phyloP scores from a whole-genome alignment of 345 rosid genomes.

The Linum lewisii region DNA sequence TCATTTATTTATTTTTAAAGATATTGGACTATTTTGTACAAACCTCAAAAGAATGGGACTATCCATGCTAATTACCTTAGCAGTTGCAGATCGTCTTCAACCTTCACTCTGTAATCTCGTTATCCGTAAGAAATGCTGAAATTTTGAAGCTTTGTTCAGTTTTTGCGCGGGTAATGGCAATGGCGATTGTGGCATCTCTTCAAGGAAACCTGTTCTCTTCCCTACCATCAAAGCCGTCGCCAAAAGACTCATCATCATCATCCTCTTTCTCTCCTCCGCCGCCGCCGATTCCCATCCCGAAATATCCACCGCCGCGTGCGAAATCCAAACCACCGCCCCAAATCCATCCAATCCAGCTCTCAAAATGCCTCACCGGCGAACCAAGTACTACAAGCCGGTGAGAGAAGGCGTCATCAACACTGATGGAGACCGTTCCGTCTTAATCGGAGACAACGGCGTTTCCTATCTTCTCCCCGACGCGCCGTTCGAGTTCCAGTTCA shows the following conservation, averaged over 20 bases:
- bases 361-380: conserved; percentile 48
- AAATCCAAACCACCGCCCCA: conserved; percentile 17
- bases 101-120: background rate
- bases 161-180: conserved; percentile 12
- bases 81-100: background rate
- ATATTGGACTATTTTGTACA: no score
- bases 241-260: conserved; percentile 17
- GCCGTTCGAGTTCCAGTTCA: conserved; percentile 88
- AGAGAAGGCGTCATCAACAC: conserved; percentile 46
- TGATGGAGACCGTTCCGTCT: conserved; percentile 66
- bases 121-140: background rate
- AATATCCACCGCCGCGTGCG: conserved; percentile 41
- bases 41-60: no score
- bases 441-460: conserved; percentile 68
- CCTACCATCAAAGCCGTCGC: conserved; percentile 49
- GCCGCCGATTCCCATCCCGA: conserved; percentile 69
- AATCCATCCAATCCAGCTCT: conserved; percentile 49
- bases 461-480: conserved; percentile 87
- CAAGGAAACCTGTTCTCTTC: conserved; percentile 67
- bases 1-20: no score
- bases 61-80: no score
- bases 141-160: background rate
- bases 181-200: conserved; percentile 54
- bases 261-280: conserved; percentile 18
- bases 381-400: conserved; percentile 72